Evolutionary conservation across 2,329 filamentous ascomycete species (phyloP).

Genomic region (Verticillium klebahnii): DNA sequence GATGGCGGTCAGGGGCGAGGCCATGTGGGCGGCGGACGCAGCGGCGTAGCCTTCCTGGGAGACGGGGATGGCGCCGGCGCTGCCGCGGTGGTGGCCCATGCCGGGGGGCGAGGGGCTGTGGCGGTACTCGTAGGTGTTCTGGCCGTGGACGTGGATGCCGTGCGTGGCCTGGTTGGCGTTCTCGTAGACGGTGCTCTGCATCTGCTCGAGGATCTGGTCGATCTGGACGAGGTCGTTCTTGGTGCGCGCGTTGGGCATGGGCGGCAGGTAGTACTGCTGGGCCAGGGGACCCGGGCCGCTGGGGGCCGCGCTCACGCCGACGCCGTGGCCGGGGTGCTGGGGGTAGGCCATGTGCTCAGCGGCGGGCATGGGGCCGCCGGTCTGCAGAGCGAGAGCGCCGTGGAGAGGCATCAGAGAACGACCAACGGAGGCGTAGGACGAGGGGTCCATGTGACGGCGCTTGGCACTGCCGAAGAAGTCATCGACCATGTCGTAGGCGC

Average conservation of each 20-base stretch:
- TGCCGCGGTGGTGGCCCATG: slow-evolving; percentile 30
- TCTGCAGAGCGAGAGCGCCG: slow-evolving; percentile 59
- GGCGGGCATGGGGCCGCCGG: slow-evolving; percentile 37
- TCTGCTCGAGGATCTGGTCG: slow-evolving; percentile 91
- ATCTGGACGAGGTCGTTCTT: slow-evolving; percentile 93
- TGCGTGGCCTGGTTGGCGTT: slow-evolving; percentile 78
- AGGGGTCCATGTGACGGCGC: slow-evolving; percentile 82
- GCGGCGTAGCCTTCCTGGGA: slow-evolving; percentile 31
- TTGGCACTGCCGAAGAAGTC: slow-evolving; percentile 94
- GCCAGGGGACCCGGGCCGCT: slow-evolving; percentile 55
- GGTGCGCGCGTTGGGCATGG: slow-evolving; percentile 82
- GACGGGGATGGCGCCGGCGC: slow-evolving; percentile 25
- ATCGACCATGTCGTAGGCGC: slow-evolving; percentile 81
- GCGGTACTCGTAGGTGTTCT: slow-evolving; percentile 58
- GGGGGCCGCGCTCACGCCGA: slow-evolving; percentile 51
- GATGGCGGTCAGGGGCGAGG: slow-evolving; percentile 54
- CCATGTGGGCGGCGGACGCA: slow-evolving; percentile 51
- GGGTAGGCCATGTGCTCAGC: slow-evolving; percentile 47
- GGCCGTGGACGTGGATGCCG: slow-evolving; percentile 71
- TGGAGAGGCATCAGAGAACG: slow-evolving; percentile 82
- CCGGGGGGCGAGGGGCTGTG: slow-evolving; percentile 48
- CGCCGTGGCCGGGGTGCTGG: slow-evolving; percentile 29
- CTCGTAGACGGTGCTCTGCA: slow-evolving; percentile 95
- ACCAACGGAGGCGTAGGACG: slow-evolving; percentile 86
- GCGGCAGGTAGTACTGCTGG: slow-evolving; percentile 82